Base-by-base conservation (phyloP, 371 early-diverging fungal species). In the Rhizomucor miehei region DNA sequence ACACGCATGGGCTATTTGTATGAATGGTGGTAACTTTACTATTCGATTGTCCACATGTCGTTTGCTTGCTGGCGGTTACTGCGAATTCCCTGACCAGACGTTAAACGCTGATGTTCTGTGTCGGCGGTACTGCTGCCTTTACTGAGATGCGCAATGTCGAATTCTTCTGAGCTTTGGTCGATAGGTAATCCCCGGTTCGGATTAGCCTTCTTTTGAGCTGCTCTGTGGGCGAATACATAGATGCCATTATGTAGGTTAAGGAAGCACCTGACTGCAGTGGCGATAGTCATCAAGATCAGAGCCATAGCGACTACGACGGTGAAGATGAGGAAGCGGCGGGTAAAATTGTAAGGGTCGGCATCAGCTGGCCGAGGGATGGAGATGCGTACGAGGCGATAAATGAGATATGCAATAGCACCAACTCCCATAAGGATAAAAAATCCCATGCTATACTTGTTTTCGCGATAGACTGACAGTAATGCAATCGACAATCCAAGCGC, bases 271-370 rank as follows among this genome's bases (percentile, higher is more conserved):
- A 44, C 41, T 0, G 74, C 72, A 0, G 67, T 63, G 4, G 34
- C 29, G 9, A 62, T 44, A 0, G 77, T 77, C 1, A 57, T 3
- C 9, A 69, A 4, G 9, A 69, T 41, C 9, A 77, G 53, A 0
- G 50, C 52, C 21, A 64, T 54, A 0, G 73, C 62, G n/a, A 73
- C 59, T 0, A 66, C 65, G 21, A 67, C 73, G 0, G 79, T 78
- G 40, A 78, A 78, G 1, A 73, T 65, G 36, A 78, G 54, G 45
- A 78, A 78, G 4, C 63, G 60, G 9, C 79, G 71, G 0, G 79
- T 78, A 34, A 75, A 75, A 23, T 60, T 39, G 35, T 78, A 78
- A 14, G 79, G 79, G 59, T 78, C 40, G 3, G 10, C 51, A 0
- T 19, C 41, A 4, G 21, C 2, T 23, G 44, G 1, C 21, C 55